Percentiles rank a stretch among this genome's conserved stretches.
phyloP scores from a whole-genome alignment of 805 yeast genomes.

The Komagataella populi region DNA sequence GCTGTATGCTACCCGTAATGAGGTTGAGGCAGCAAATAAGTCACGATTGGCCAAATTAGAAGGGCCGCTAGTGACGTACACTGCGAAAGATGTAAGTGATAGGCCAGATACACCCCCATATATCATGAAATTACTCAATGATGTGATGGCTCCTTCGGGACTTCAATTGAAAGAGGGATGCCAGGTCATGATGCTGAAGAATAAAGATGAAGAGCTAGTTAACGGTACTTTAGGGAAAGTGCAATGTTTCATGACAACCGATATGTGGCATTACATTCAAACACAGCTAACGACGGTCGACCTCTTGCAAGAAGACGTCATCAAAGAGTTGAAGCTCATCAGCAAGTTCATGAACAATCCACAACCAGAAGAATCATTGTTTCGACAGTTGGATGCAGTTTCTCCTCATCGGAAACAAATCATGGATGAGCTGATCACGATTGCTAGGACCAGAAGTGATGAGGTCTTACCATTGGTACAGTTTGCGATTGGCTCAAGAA shows the following conservation, averaged over 20 bases:
- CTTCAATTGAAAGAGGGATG: constrained; percentile 54
- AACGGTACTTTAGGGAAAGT: constrained; percentile 72
- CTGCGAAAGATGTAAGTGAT: constrained; percentile 45
- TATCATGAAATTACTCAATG: constrained; percentile 25
- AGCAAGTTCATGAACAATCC: background rate
- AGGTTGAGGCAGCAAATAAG: constrained; percentile 56
- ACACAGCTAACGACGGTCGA: background rate
- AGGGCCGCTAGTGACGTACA: constrained; percentile 28
- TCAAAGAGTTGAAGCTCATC: constrained; percentile 5
- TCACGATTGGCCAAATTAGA: constrained; percentile 30
- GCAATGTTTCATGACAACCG: constrained; percentile 23
- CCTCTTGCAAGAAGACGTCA: constrained; percentile 10
- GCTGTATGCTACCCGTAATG: constrained; percentile 57
- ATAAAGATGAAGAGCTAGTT: constrained; percentile 57
- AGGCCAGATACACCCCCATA: constrained; percentile 17
- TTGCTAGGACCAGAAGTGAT: background rate
- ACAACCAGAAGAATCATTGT: background rate
- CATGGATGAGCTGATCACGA: background rate
- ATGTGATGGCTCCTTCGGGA: constrained; percentile 48
- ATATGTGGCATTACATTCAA: background rate
- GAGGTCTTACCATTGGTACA: constrained; percentile 1
- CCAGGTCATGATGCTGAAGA: constrained; percentile 75
- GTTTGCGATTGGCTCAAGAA: background rate
- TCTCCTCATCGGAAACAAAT: background rate
- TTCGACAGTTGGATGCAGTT: background rate